A percentile compares a stretch with the other conserved stretches of the same genome.
Evolutionary conservation across 192 early-diverging fungal genomes (phyloP).

Genomic region (Backusella tuberculispora): DNA sequence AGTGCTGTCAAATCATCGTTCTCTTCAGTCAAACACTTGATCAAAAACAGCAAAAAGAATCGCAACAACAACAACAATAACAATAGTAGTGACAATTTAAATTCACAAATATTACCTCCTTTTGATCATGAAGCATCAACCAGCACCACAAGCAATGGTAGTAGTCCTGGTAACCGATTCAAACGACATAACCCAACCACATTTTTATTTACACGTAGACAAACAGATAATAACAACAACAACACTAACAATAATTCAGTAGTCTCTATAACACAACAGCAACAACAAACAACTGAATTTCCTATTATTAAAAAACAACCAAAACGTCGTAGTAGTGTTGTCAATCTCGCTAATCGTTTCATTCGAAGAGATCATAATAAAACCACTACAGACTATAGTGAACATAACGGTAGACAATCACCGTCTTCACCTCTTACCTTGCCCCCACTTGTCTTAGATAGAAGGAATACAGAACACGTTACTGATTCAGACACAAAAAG

Average conservation of each 20-base stretch:
- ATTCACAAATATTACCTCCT: neutral
- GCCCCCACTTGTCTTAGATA: neutral
- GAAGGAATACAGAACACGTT: neutral
- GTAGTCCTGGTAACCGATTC: neutral
- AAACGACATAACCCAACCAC: slow-evolving; percentile 1
- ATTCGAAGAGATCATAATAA: neutral
- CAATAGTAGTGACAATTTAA: neutral
- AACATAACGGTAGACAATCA: neutral
- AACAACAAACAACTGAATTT: neutral
- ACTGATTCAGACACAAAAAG: slow-evolving; percentile 25
- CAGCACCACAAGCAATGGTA: neutral
- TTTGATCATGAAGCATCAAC: neutral
- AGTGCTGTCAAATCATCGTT: slow-evolving; percentile 36
- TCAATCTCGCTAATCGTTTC: slow-evolving; percentile 12
- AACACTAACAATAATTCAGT: neutral
- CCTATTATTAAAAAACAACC: slow-evolving; percentile 1
- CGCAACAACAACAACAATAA: neutral
- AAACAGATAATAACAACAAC: neutral
- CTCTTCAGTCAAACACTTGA: slow-evolving; percentile 36
- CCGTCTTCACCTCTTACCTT: neutral
- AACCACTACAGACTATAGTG: neutral
- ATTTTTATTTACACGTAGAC: slow-evolving; percentile 15
- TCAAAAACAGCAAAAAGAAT: slow-evolving; percentile 10
- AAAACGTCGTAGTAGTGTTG: slow-evolving; percentile 6
- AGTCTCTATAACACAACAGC: neutral